Evolutionary conservation across 106 monocot species (phyloP), one percentile per base, ranked within the genome.

Genomic region (Dendrobium chrysotoxum): DNA sequence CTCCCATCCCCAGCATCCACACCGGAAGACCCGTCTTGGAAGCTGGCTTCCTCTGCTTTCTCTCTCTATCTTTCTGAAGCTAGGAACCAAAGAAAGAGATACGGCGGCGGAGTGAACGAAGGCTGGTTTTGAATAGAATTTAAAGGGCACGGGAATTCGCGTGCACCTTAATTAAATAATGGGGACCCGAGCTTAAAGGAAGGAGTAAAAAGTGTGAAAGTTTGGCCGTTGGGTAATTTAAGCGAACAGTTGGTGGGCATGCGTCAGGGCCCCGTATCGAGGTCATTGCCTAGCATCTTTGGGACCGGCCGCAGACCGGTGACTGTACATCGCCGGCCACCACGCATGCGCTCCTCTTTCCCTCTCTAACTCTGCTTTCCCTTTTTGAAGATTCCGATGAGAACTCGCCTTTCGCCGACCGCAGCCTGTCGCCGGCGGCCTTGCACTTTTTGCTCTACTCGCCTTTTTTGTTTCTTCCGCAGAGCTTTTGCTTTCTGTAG

Each of bases 11-110:
- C 76, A 87, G 65, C 87, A 87, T 87, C 87, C 87, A 84, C 79
- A 84, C 87, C 81, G 87, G 84, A 58, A 87, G 75, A 77, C 84
- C 87, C 87, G 76, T 87, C 84, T 87, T 87, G 77, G 66, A 54
- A 28, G 53, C 3, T 11, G 15, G 4, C 1, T 53, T 35, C n/a
- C 12, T 31, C 26, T 65, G 1, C 21, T 35, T 84, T 40, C 76
- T 77, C 76, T 23, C 76, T 77, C 50, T 77, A 47, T 74, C 74
- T 74, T 20, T 20, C 21, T 74, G 41, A 35, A 31, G 50, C 50
- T 50, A 50, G 50, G 16, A 50, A 50, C 15, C 50, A 13, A 15
- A 50, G 50, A 15, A 15, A 50, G 50, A 13, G 71, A 71, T 71
- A 35, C 35, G 31, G 28, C 26, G 31, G 31, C 31, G 71, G 16